Conservation (phyloP, 306 rosid species). For the Trichosanthes cucumerina region DNA sequence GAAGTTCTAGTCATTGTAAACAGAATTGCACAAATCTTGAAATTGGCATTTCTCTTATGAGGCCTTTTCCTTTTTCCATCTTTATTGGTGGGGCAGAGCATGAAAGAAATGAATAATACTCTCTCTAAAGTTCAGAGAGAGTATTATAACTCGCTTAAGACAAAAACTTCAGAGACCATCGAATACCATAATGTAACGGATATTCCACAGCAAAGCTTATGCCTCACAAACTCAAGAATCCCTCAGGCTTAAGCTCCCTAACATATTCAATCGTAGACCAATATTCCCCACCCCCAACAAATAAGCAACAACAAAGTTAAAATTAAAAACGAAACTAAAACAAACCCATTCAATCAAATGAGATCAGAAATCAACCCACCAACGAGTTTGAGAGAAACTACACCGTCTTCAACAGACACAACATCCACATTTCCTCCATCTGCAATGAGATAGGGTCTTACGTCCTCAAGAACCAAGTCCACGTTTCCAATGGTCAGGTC, state of each 20-base stretch:
- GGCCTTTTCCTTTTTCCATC: not conserved
- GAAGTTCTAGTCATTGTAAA: not conserved
- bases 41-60: not conserved
- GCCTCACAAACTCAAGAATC: not conserved
- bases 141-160: not conserved
- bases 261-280: not conserved
- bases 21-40: not conserved
- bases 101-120: not conserved
- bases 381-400: conserved; percentile 72
- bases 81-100: not conserved
- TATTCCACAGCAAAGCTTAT: not conserved
- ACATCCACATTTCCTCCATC: conserved; percentile 97
- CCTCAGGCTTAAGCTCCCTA: not conserved
- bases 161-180: not conserved
- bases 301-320: not conserved
- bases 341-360: not conserved
- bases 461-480: conserved; percentile 78
- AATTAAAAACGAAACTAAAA: not conserved
- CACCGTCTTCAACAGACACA: conserved; percentile 70
- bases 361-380: conserved; percentile 21
- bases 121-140: not conserved
- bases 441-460: conserved; percentile 81
- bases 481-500: conserved; percentile 69
- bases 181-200: not conserved
- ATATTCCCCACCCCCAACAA: not conserved